Evolutionary conservation across 257 asterid species (phyloP), one percentile per base, ranked within the genome.

Genomic region (Galeopsis tetrahit): DNA sequence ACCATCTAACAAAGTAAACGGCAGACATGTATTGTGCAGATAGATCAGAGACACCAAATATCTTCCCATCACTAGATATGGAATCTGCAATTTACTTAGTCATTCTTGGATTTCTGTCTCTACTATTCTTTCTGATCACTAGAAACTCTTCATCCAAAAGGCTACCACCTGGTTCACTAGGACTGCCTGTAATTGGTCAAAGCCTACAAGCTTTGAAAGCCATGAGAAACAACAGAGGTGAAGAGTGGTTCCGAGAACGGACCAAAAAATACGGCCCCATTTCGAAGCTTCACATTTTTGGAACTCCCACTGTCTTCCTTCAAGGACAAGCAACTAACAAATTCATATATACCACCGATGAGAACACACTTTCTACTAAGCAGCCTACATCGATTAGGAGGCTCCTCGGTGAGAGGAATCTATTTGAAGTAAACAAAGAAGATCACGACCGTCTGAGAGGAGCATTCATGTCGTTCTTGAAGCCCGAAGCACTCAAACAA

Each of bases 401-500:
- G 66, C 77, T 73, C 1, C 10, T 64, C 11, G 77, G 77, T 7
- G 15, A 33, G 15, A 42, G 10, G 39, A 73, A 55, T 55, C 4
- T 73, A 3, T 40, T 64, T 0, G 72, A 64, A 11, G 10, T 55
- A 32, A 64, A 6, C 6, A 1, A 49, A 15, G 40, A 64, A 31
- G 77, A 73, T 9, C 77, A 73, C 66, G 17, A 14, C 32, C 38
- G 77, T 0, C 0, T 73, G 39, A 40, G 77, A 10, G 72, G 49
- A 32, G 77, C 77, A 15, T 46, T 72, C 35, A 10, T 40, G 0
- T 13, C 64, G 0, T 72, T 72, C 66, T 63, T 72, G 77, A 63
- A 73, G 77, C 77, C 72, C 14, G 77, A 73, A 39, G 72, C 77
- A 31, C 72, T 73, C 17, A 73, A 73, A 6, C 72, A 55, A 21